Conservation (phyloP, 768 basidiomycete species). For the Clitopilus passeckerianus region DNA sequence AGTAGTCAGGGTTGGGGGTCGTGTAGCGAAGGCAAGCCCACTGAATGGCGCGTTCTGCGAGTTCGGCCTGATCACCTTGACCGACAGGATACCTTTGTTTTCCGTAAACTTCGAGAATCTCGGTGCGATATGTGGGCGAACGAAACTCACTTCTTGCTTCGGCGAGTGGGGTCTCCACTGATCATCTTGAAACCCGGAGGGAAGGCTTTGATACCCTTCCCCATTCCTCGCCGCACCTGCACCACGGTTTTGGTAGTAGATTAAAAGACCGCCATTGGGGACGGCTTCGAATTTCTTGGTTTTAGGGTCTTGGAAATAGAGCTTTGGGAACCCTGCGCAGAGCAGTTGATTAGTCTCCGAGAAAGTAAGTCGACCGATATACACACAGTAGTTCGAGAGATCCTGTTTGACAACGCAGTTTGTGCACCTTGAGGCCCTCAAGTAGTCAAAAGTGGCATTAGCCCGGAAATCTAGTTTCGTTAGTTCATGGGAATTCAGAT, state of each 20-base stretch:
- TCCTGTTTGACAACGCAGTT: slow-evolving; percentile 33
- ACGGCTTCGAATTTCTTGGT: slow-evolving; percentile 31
- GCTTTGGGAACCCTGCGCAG: slow-evolving; percentile 34
- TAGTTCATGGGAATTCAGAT: neutral
- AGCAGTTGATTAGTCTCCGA: neutral
- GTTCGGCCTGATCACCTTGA: slow-evolving; percentile 31
- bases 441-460: slow-evolving; percentile 24
- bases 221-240: slow-evolving; percentile 30
- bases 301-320: slow-evolving; percentile 35
- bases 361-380: neutral
- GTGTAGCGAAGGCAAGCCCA: slow-evolving; percentile 35
- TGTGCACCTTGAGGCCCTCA: slow-evolving; percentile 33
- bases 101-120: neutral
- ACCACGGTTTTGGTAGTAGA: slow-evolving; percentile 40
- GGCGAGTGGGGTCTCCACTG: slow-evolving; percentile 31
- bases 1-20: slow-evolving; percentile 18
- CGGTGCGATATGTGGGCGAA: neutral
- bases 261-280: slow-evolving; percentile 31
- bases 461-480: slow-evolving; percentile 24
- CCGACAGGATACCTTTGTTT: slow-evolving; percentile 16
- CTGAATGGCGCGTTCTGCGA: slow-evolving; percentile 32
- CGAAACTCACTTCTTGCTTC: slow-evolving; percentile 25
- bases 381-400: slow-evolving; percentile 33
- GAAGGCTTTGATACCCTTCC: slow-evolving; percentile 35
- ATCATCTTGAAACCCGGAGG: slow-evolving; percentile 39